Base-by-base conservation (phyloP, 352 stramenopile species). In the Peronospora destructor region DNA sequence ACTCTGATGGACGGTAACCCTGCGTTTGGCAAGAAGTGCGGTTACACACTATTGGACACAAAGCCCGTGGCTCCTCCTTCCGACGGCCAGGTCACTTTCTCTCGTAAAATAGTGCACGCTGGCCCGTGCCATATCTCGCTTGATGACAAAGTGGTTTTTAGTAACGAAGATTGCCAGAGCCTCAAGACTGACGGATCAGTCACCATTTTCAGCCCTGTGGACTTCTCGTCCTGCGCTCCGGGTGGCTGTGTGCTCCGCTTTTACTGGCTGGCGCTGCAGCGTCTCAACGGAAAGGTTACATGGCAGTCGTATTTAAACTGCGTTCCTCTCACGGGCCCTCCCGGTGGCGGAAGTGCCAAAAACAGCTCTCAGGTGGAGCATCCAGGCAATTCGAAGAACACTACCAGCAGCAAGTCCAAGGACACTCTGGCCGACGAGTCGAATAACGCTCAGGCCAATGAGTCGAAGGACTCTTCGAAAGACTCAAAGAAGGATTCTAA, bases 281-380 rank as follows among this genome's bases (percentile, higher is more conserved):
- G n/a, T n/a, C n/a, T n/a, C n/a, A n/a, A n/a, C n/a, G n/a, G 53
- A 9, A 49, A 66, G 35, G 19, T 1, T 21, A 21, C 19, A 0
- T 69, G 64, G 64, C 64, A 73, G 26, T 56, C 64, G 3, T 70
- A 73, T 56, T 68, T 64, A 29, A 65, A 67, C 39, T 71, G 57
- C 21, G 14, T 65, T 17, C 56, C 56, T 3, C 44, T 70, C 8
- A 35, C 54, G 10, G 62, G 61, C 3, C 39, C 57, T 28, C 4
- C 26, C 8, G 26, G 26, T 4, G 26, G 26, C 5, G 26, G 26
- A 10, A 6, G 26, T 21, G 19, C 1, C 19, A 21, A 21, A 3
- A 3, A 21, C 19, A 3, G 1, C 19, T 21, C 19, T 21, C 19
- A 21, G 19, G 19, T 3, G 19, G 19, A 21, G 19, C 19, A 3